Evolutionary conservation across 352 stramenopile species (phyloP).

Genomic region (Globisporangium barbulae): DNA sequence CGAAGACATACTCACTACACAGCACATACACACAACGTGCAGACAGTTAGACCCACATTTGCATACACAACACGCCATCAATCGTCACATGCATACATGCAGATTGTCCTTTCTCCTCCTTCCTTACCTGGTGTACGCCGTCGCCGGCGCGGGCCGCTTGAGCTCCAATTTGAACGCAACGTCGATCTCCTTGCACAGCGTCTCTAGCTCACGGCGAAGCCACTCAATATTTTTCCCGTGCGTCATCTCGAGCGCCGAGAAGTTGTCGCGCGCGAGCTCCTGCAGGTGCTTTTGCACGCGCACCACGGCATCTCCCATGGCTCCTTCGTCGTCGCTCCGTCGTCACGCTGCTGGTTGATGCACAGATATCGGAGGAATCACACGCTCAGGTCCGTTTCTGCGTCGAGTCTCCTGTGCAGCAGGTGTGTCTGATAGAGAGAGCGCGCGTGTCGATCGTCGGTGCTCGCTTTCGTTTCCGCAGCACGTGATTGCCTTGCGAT

Average conservation of each 20-base stretch:
- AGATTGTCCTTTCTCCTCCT: slow-evolving; percentile 1
- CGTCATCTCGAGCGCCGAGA: slow-evolving; percentile 37
- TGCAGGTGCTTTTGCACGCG: slow-evolving; percentile 57
- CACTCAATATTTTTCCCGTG: slow-evolving; percentile 42
- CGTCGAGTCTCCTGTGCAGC: neutral
- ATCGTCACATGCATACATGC: slow-evolving; percentile 9
- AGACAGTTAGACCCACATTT: neutral
- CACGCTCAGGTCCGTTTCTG: neutral
- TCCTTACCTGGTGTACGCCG: slow-evolving; percentile 17
- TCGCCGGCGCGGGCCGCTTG: slow-evolving; percentile 15
- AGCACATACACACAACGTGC: neutral
- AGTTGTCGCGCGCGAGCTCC: slow-evolving; percentile 50
- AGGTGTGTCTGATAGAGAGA: neutral
- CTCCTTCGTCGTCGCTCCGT: neutral
- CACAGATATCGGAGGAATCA: neutral
- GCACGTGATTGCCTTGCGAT: neutral
- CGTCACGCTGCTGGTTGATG: slow-evolving; percentile 17
- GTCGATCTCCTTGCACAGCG: slow-evolving; percentile 50
- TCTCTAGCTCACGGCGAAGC: slow-evolving; percentile 49
- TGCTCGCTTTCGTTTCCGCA: neutral
- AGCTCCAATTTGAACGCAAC: slow-evolving; percentile 41
- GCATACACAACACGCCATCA: neutral
- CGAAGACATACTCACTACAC: slow-evolving; percentile 16
- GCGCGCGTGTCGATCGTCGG: neutral
- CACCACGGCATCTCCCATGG: slow-evolving; percentile 67